Base-by-base conservation (phyloP, 2,329 filamentous ascomycete species). In the Epichloe elymi region DNA sequence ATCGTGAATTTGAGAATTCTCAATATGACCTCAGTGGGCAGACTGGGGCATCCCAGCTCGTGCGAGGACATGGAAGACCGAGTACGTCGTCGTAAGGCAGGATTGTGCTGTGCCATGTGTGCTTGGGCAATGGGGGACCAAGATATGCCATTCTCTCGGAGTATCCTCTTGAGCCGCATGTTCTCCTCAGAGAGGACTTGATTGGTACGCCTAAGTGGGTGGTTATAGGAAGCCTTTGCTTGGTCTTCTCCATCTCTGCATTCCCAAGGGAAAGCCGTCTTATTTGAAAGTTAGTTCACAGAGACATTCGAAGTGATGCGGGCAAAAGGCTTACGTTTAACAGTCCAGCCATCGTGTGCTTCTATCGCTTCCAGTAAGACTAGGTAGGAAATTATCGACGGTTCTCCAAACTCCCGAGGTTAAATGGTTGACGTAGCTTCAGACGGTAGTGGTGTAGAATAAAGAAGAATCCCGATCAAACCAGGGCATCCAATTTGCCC, bases 21-120 rank as follows among this genome's bases (percentile, higher is more conserved):
- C 26, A 80, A 61, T 48, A 76, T 67, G 43, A 80, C 68, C 60
- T 80, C 77, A 30, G 69, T 70, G 1, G 77, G 76, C 11, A 79
- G 65, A 40, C 69, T 65, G 1, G 73, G 74, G n/a, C 58, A 56
- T 44, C 61, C 56, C 33, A 60, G 56, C 33, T 67, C 61, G 51
- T 58, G 56, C 6, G 60, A 58, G 14, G 58, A 56, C 51, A 57
- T 57, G 46, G 61, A 63, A 40, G 65, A 62, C 30, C 60, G 55
- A 54, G 62, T 66, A 20, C 50, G 52, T 56, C 68, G 66, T 52
- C 65, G 64, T 46, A 59, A 59, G 26, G 58, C 59, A 12, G 63
- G 61, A 35, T 63, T 59, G n/a, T 57, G 53, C 39, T 64, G 58
- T 55, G 60, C 62, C 55, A 64, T 53, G 23, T 67, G 66, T 35